Percentiles rank a stretch among this genome's conserved stretches.
phyloP scores from a whole-genome alignment of 495 filamentous ascomycete species.

The Apodospora peruviana region DNA sequence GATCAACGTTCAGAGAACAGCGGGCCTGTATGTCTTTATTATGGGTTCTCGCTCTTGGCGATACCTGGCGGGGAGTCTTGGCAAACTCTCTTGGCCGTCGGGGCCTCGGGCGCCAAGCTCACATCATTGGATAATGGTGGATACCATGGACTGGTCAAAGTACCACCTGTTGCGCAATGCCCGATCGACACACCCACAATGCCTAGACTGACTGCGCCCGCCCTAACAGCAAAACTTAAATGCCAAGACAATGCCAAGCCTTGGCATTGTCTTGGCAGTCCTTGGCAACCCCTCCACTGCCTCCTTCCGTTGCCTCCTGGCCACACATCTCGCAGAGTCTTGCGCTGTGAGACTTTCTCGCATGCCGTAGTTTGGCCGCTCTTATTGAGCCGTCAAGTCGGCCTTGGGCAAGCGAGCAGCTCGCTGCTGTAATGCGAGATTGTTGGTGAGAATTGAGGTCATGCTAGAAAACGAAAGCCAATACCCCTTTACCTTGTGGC shows the following conservation, averaged over 20 bases:
- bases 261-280: slow-evolving; percentile 24
- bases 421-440: no score
- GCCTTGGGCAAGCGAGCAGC: no score
- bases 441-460: no score
- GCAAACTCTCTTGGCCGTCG: slow-evolving; percentile 38
- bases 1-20: slow-evolving; percentile 24
- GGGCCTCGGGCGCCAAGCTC: slow-evolving; percentile 21
- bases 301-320: slow-evolving; percentile 13
- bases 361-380: slow-evolving; percentile 4
- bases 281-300: slow-evolving; percentile 21
- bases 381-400: no score
- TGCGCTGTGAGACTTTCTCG: slow-evolving; percentile 13
- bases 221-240: slow-evolving; percentile 21
- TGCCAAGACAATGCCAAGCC: slow-evolving; percentile 28
- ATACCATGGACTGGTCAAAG: slow-evolving; percentile 12
- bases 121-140: slow-evolving; percentile 18
- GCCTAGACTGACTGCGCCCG: not conserved
- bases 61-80: slow-evolving; percentile 44
- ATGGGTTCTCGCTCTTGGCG: slow-evolving; percentile 35
- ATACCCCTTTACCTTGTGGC: no score
- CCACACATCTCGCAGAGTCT: slow-evolving; percentile 14
- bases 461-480: no score
- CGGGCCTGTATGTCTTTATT: slow-evolving; percentile 43
- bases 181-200: not conserved
- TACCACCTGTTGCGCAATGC: slow-evolving; percentile 14